Conservation (phyloP, 1,284 basidiomycete genomes). For the Prillingera fragicola region DNA sequence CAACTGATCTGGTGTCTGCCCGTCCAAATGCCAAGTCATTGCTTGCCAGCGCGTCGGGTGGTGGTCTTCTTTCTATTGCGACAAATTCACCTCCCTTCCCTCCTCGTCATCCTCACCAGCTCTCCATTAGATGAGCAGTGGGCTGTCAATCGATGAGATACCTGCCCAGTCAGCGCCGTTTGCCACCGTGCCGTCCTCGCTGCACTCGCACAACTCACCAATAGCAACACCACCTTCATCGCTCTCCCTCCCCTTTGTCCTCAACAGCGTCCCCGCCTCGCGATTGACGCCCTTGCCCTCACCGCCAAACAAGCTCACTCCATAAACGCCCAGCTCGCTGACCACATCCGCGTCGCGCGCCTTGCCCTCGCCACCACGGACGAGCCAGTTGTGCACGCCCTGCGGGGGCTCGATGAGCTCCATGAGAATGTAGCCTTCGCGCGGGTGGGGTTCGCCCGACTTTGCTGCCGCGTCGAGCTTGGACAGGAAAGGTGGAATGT, state of each 20-base stretch:
- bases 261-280: constrained; percentile 75
- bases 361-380: constrained; percentile 53
- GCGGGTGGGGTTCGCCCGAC: constrained; percentile 26
- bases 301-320: constrained; percentile 70
- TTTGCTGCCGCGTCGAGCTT: constrained; percentile 55
- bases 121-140: constrained; percentile 26
- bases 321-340: constrained; percentile 88
- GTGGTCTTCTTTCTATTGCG: no score
- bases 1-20: no score
- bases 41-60: no score
- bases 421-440: constrained; percentile 86
- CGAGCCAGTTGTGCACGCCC: constrained; percentile 63
- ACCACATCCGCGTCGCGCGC: constrained; percentile 64
- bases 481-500: constrained; percentile 73
- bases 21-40: no score
- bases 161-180: constrained; percentile 17
- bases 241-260: constrained; percentile 87
- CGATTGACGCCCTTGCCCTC: constrained; percentile 53
- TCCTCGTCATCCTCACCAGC: no score
- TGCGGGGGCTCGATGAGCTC: constrained; percentile 74
- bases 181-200: not conserved
- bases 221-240: constrained; percentile 94
- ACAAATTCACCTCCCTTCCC: no score
- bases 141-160: constrained; percentile 43
- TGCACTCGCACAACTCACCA: constrained; percentile 60